Evolutionary conservation across 768 basidiomycete genomes (phyloP).

Genomic region (Rhizopogon sp.): DNA sequence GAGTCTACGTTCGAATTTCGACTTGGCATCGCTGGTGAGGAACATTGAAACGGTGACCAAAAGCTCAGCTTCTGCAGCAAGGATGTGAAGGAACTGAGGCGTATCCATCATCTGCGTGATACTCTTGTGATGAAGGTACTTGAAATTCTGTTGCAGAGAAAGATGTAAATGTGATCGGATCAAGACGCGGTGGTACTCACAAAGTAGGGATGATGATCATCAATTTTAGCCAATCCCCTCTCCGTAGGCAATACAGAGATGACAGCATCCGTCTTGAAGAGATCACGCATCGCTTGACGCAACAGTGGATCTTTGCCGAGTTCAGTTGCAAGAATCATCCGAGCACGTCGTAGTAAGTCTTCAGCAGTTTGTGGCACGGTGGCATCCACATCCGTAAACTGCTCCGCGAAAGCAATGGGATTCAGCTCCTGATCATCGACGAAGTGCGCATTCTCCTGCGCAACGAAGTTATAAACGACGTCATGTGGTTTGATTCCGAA

Average conservation of each 20-base stretch:
- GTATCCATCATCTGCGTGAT: conserved; percentile 62
- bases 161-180: not conserved
- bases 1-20: conserved; percentile 71
- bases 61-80: conserved; percentile 85
- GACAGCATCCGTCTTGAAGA: conserved; percentile 70
- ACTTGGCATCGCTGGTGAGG: conserved; percentile 56
- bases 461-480: conserved; percentile 79
- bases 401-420: conserved; percentile 80
- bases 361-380: conserved; percentile 52
- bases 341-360: conserved; percentile 67
- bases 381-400: conserved; percentile 72
- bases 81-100: conserved; percentile 85
- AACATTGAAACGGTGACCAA: conserved; percentile 74
- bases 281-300: conserved; percentile 67
- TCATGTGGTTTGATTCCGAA: conserved; percentile 82
- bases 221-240: conserved; percentile 72
- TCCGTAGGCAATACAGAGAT: conserved; percentile 86
- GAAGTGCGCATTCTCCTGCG: conserved; percentile 55
- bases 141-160: conserved; percentile 67
- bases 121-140: conserved; percentile 83
- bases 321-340: conserved; percentile 84
- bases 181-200: conserved; percentile 35
- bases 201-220: conserved; percentile 67
- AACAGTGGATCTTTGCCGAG: conserved; percentile 91
- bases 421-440: conserved; percentile 78